Evolutionary conservation across 805 yeast genomes (phyloP).

Genomic region (Cyberlindnera subsufficiens): DNA sequence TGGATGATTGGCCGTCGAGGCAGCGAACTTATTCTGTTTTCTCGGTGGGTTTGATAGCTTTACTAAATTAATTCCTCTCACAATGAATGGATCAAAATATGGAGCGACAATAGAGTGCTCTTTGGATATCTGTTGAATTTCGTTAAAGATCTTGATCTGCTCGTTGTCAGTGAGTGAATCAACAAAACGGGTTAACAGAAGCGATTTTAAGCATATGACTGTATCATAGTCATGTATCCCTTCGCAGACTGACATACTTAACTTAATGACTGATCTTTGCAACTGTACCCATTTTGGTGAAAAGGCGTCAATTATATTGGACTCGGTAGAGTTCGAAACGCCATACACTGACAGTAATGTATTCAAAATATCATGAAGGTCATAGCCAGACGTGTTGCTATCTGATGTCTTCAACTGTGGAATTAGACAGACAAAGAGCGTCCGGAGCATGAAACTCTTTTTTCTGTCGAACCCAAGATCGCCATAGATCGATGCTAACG

Average conservation of each 20-base stretch:
- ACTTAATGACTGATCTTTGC: constrained; percentile 48
- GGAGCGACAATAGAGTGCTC: constrained; percentile 24
- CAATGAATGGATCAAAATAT: constrained; percentile 73
- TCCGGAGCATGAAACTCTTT: constrained; percentile 60
- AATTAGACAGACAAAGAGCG: constrained; percentile 48
- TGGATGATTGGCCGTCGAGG: constrained; percentile 23
- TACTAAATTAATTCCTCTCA: constrained; percentile 42
- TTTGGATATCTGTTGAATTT: constrained; percentile 26
- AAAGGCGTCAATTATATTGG: constrained; percentile 18
- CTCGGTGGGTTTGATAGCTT: constrained; percentile 22
- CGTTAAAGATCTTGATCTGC: constrained; percentile 38
- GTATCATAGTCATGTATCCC: constrained; percentile 41
- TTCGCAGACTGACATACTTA: constrained; percentile 49
- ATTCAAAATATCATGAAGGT: constrained; percentile 40
- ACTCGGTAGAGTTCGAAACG: constrained; percentile 35
- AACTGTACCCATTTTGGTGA: constrained; percentile 48
- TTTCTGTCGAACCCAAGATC: constrained; percentile 61
- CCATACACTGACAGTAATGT: constrained; percentile 50
- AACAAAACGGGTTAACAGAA: constrained; percentile 50
- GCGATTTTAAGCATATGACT: constrained; percentile 40
- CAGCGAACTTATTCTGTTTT: constrained; percentile 9
- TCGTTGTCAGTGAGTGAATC: constrained; percentile 52
- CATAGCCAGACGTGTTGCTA: constrained; percentile 13
- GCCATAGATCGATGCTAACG: constrained; percentile 59
- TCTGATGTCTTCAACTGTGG: constrained; percentile 28